phyloP scores from a whole-genome alignment of 225 moss, liverwort and hornwort species.

The Sphagnum tenellum region DNA sequence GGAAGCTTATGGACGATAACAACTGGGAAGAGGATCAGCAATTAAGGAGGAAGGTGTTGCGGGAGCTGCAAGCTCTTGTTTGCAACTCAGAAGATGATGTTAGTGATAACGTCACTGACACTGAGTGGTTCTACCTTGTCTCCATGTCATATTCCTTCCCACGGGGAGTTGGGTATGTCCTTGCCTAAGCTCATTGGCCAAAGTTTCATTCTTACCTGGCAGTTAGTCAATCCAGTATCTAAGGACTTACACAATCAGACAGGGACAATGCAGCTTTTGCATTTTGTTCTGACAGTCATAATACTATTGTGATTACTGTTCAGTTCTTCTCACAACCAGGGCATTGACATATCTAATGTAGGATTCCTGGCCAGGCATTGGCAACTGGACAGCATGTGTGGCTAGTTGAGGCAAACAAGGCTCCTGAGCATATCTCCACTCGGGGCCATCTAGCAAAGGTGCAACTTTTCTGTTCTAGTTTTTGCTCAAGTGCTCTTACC shows the following conservation, averaged over 20 bases:
- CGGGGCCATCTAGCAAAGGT: constrained; percentile 78
- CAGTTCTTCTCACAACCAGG: no score
- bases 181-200: no score
- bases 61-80: constrained; percentile 67
- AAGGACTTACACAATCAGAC: no score
- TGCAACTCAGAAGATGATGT: constrained; percentile 42
- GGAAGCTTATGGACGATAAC: constrained; percentile 23
- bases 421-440: constrained; percentile 34
- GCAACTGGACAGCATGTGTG: constrained; percentile 51
- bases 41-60: constrained; percentile 58
- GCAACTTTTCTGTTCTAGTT: constrained; percentile 4
- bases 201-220: no score
- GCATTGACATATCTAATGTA: constrained; percentile 13
- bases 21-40: constrained; percentile 50
- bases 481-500: no score
- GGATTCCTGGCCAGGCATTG: constrained; percentile 65
- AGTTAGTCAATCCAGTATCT: no score
- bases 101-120: constrained; percentile 65
- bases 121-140: constrained; percentile 90
- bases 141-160: constrained; percentile 75
- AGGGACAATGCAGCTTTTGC: no score
- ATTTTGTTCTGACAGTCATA: no score
- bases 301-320: no score
- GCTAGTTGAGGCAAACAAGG: constrained; percentile 63
- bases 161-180: constrained; percentile 58